Base-by-base conservation (phyloP, 257 asterid species). In the Henckelia pumila region DNA sequence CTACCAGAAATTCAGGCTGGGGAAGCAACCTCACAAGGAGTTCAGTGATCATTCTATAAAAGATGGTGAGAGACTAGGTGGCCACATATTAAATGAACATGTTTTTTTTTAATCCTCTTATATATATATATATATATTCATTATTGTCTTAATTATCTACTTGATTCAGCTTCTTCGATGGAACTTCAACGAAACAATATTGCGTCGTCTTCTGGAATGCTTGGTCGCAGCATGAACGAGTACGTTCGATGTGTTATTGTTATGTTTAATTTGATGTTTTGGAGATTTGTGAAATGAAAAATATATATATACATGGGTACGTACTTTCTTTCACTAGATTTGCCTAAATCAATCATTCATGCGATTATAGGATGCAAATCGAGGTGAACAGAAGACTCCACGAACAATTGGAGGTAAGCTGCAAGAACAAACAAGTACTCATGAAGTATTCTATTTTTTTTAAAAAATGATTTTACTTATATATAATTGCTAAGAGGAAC, bases 1-100 rank as follows among this genome's bases (percentile, higher is more conserved):
- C 44, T n/a, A n/a, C n/a, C 75, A 94, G 99, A 94, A 94, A 84
- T 94, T 90, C 74, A 87, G 99, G 83, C 84, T 94, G 26, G 99
- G 99, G 66, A 94, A 94, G 82, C 99, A 94, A 79, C 97, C 97
- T 26, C 99, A 94, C 92, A 94, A 94, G 88, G 99, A 94, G 62
- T 88, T 85, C 82, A 84, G 74, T 74, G 97, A 93, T 80, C 99
- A 90, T 70, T 88, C 97, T 0, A 77, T 93, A 74, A 90, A 90
- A 87, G 99, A 89, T 79, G 84, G 96, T 81, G 84, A 81, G 81
- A 77, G 0, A 13, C 23, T 40, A 40, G 7, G 7, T 20, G 9
- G 7, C 6, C 26, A 14, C 8, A 56, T n/a, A 40, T n/a, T 35
- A 9, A 16, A 13, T 49, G 30, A 33, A 49, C 56, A 23, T 26